These are phyloP conservation scores for Leccinum imitatum DNA, from an alignment of 768 basidiomycete species.

Conservation along the genomic window DNA sequence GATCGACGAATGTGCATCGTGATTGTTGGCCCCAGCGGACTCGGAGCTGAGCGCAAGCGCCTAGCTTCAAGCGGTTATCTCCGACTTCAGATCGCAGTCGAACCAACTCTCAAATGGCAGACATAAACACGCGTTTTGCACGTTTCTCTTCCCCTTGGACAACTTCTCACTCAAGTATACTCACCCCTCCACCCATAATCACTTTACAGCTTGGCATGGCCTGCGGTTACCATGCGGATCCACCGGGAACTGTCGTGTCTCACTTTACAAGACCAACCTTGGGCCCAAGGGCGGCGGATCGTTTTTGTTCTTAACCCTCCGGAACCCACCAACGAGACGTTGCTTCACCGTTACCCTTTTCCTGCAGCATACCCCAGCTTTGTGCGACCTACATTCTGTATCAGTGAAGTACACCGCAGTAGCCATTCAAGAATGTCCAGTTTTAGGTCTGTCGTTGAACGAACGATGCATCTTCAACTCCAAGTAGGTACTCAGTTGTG, in stretches of 20 bases:
- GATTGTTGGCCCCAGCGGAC: background rate
- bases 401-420: background rate
- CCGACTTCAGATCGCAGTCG: background rate
- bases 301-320: background rate
- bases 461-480: slow-evolving; percentile 3
- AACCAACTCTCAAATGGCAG: background rate
- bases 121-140: slow-evolving; percentile 8
- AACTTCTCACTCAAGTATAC: background rate
- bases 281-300: background rate
- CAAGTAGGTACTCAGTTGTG: slow-evolving; percentile 8
- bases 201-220: background rate
- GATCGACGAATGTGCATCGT: background rate
- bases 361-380: background rate
- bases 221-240: slow-evolving; percentile 1
- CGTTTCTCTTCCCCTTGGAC: slow-evolving; percentile 3
- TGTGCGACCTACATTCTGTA: background rate
- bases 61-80: background rate
- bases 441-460: slow-evolving; percentile 14
- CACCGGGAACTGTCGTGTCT: background rate
- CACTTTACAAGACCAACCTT: background rate
- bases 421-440: slow-evolving; percentile 1
- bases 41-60: background rate
- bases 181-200: slow-evolving; percentile 1
- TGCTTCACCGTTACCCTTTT: background rate
- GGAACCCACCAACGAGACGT: background rate